These are phyloP conservation scores for Neoboletus magnificus DNA, from an alignment of 768 basidiomycete species.

Conservation along the genomic window DNA sequence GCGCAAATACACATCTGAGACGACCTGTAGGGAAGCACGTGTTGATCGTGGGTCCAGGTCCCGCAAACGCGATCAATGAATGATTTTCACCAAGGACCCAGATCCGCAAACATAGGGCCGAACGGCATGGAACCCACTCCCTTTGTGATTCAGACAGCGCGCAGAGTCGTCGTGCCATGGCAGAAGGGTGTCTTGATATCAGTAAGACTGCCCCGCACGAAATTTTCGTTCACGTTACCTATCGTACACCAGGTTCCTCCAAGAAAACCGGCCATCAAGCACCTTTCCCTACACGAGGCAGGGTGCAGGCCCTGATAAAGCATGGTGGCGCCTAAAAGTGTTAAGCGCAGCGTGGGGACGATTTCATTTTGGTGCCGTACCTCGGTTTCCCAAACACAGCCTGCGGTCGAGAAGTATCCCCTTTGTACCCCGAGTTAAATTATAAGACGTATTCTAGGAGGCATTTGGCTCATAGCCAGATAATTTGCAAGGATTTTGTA, in stretches of 20 bases:
- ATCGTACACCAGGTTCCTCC: constrained; percentile 26
- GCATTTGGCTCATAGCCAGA: neutral
- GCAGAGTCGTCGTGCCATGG: constrained; percentile 15
- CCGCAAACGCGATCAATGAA: constrained; percentile 12
- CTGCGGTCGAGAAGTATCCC: neutral
- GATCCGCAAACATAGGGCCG: neutral
- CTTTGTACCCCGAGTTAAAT: constrained; percentile 7
- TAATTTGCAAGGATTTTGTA: constrained; percentile 4
- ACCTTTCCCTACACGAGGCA: constrained; percentile 20
- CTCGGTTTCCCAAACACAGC: constrained; percentile 3
- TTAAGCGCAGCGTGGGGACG: constrained; percentile 8
- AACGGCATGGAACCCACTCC: constrained; percentile 11
- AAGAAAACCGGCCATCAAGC: constrained; percentile 8
- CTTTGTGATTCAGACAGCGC: constrained; percentile 26
- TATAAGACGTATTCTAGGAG: neutral
- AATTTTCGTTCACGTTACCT: neutral
- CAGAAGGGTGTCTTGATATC: constrained; percentile 22
- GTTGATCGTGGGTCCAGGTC: constrained; percentile 24
- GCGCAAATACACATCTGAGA: constrained; percentile 4
- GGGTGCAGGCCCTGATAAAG: constrained; percentile 10
- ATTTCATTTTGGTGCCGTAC: constrained; percentile 6
- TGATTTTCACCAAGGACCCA: constrained; percentile 7
- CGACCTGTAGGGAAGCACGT: constrained; percentile 21
- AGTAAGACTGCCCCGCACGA: constrained; percentile 7
- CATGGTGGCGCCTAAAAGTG: neutral